Base-by-base conservation (phyloP, 2,329 filamentous ascomycete genomes). In the Fusarium fujikuroi region DNA sequence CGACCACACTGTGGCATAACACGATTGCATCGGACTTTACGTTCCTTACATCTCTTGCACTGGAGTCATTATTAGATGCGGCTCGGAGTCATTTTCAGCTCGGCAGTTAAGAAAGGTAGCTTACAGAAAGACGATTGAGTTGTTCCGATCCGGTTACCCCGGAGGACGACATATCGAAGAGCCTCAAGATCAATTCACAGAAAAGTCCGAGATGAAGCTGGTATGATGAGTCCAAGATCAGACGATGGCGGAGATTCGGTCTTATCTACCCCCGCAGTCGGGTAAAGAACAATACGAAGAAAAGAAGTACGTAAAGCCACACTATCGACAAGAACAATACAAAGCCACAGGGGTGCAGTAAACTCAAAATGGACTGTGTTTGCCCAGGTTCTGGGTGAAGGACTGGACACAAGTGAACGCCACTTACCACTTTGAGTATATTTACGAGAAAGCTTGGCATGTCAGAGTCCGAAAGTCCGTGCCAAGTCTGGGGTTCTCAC, bases 1-100 rank as follows among this genome's bases (percentile, higher is more conserved):
- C 78, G 73, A 36, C 76, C 64, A 52, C 79, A 80, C 9, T 54
- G 58, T 39, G 79, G 79, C 74, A 78, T 76, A 36, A 78, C 62
- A 61, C 79, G 77, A 63, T 77, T 79, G 47, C 79, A 80, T 39
- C 79, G 73, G 28, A 80, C 77, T 39, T 79, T 79, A 25, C 77
- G 76, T 47, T 78, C 74, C 60, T 79, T 79, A 63, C 77, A 79
- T 63, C 77, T 76, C 50, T 65, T 65, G 49, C 77, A 78, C 77
- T 43, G 39, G 21, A 54, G 44, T 56, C 32, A 44, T 34, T 34
- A 53, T 70, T 21, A 74, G 58, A 34, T 34, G 6, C 46, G 37
- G n/a, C n/a, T 36, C 32, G 3, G n/a, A 52, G 30, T 15, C 49
- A 21, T 52, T 3, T 7, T 8, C 25, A 16, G 21, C n/a, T 30